phyloP scores from a whole-genome alignment of 2,329 filamentous ascomycete genomes.

The Colletotrichum destructivum region DNA sequence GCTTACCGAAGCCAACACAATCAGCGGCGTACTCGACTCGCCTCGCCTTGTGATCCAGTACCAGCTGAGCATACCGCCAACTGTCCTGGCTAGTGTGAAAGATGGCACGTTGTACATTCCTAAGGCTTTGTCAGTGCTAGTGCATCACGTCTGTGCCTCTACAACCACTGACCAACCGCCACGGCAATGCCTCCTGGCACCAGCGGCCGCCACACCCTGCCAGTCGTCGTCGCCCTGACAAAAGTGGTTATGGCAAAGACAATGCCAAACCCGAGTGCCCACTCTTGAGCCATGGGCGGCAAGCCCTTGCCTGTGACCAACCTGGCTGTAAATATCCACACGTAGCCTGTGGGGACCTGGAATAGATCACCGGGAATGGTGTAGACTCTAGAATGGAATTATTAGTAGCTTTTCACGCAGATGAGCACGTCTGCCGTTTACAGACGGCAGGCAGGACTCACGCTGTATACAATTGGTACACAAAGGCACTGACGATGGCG shows the following conservation, averaged over 20 bases:
- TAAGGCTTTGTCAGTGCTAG: conserved; percentile 47
- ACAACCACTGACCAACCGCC: conserved; percentile 77
- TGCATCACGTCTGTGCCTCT: neutral
- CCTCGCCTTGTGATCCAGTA: conserved; percentile 76
- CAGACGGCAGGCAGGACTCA: conserved; percentile 48
- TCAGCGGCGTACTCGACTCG: conserved; percentile 79
- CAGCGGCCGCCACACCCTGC: conserved; percentile 78
- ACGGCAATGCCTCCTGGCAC: conserved; percentile 96
- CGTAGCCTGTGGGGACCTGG: conserved; percentile 93
- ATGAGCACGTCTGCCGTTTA: neutral
- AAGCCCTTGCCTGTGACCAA: conserved; percentile 93
- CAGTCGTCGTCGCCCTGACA: conserved; percentile 72
- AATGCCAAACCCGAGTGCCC: conserved; percentile 80
- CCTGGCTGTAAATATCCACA: conserved; percentile 97
- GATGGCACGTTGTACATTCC: conserved; percentile 98
- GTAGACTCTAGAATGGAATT: conserved; percentile 74
- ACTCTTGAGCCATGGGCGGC: conserved; percentile 86
- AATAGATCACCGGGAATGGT: conserved; percentile 90
- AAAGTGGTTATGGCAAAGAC: conserved; percentile 82
- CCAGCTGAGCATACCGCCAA: conserved; percentile 82
- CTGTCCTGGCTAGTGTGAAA: conserved; percentile 90
- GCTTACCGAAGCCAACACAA: conserved; percentile 84
- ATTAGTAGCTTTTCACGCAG: neutral
- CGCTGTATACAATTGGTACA: conserved; percentile 90
- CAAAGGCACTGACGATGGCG: conserved; percentile 85